Base-by-base conservation (phyloP, 768 basidiomycete genomes). In the Amanita pseudoporphyria region DNA sequence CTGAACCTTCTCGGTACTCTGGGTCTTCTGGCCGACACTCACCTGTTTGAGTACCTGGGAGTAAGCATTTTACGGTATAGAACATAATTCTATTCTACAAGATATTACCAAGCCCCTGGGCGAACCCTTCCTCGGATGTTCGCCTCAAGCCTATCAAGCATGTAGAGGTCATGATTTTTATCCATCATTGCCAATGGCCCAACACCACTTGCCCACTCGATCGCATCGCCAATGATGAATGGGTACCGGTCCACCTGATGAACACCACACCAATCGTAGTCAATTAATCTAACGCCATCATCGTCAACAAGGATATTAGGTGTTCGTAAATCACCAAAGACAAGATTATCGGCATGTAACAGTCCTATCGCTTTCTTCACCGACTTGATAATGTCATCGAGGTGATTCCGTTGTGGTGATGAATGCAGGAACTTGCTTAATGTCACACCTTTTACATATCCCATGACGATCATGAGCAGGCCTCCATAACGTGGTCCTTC, bases 211-310 rank as follows among this genome's bases (percentile, higher is more conserved):
- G 47, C 33, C 47, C 47, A 48, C 13, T 38, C 47, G 41, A 55
- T 45, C 22, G 9, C 36, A 37, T 40, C 42, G 18, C 38, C 22
- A 41, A 52, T 51, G 40, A 33, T 48, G 36, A 54, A 45, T 41
- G 59, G 55, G 44, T 60, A 60, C 39, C 38, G 47, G 19, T 35
- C 49, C 21, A 33, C 38, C 19, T 53, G 53, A 37, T 53, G 33
- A 37, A 45, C 44, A 24, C 57, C 59, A 32, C 52, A 47, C 54
- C 54, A 57, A 46, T 56, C 53, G 37, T 54, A 56, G 42, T 58
- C 57, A 41, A 58, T 51, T 3, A 58, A 35, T 37, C 50, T 48
- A 21, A 52, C 52, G 19, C 41, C 43, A 37, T 38, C 38, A 50
- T 49, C 35, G 5, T n/a, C 40, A n/a, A 58, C 31, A 41, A 58